Evolutionary conservation across 1,139 yeast genomes (phyloP).

Genomic region (Suhomyces terraborum): DNA sequence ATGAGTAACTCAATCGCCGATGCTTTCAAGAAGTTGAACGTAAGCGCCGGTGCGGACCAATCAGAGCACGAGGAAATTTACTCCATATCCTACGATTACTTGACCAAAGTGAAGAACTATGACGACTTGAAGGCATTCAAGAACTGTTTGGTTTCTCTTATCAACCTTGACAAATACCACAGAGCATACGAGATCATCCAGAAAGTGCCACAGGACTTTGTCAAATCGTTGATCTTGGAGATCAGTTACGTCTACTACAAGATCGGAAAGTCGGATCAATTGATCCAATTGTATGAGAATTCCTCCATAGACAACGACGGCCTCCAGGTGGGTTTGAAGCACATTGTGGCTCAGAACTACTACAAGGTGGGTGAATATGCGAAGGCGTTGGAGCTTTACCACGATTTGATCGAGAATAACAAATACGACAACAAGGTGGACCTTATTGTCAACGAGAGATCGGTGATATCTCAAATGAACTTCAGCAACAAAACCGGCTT

Average conservation of each 20-base stretch:
- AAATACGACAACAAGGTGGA: constrained; percentile 51
- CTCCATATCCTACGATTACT: constrained; percentile 45
- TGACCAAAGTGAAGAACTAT: constrained; percentile 42
- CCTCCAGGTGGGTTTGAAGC: constrained; percentile 52
- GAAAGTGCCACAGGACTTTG: constrained; percentile 40
- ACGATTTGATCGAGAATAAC: constrained; percentile 42
- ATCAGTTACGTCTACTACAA: constrained; percentile 73
- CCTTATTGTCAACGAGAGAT: constrained; percentile 67
- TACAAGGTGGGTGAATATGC: constrained; percentile 65
- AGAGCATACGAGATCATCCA: constrained; percentile 54
- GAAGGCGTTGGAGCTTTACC: constrained; percentile 58
- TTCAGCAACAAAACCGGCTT: constrained; percentile 14
- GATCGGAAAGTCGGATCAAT: constrained; percentile 47
- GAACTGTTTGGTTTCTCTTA: constrained; percentile 67
- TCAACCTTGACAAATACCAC: constrained; percentile 68
- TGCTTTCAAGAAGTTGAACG: constrained; percentile 45
- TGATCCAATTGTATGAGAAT: constrained; percentile 41
- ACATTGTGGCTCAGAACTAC: constrained; percentile 79
- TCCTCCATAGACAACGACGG: constrained; percentile 26
- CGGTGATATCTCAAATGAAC: constrained; percentile 60
- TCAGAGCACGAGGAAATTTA: constrained; percentile 44
- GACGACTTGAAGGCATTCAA: constrained; percentile 56
- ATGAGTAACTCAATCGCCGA: constrained; percentile 48
- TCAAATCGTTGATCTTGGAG: constrained; percentile 49
- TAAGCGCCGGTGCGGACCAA: constrained; percentile 26